These are phyloP conservation scores for Lodderomyces margitis DNA, from an alignment of 1,139 yeast genomes.

Conservation along the genomic window DNA sequence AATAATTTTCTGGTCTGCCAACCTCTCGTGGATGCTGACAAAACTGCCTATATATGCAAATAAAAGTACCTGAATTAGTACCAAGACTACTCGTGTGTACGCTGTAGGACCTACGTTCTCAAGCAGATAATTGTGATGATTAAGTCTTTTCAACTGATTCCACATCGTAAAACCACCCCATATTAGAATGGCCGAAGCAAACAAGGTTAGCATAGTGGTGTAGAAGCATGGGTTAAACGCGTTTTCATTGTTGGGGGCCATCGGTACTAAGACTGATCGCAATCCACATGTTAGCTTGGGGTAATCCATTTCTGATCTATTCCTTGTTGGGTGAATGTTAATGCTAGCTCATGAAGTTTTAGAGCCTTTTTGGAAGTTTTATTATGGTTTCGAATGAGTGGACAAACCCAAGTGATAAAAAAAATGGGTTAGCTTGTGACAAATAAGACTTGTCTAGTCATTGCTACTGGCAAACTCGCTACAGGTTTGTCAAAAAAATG, in stretches of 20 bases:
- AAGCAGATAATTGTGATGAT: constrained; percentile 24
- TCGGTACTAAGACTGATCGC: constrained; percentile 17
- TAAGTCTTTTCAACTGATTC: constrained; percentile 19
- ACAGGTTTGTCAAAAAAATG: too few species aligned
- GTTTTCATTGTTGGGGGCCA: constrained; percentile 34
- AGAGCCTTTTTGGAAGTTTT: not conserved
- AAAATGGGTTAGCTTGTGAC: too few species aligned
- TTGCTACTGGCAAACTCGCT: too few species aligned
- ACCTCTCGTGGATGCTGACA: constrained; percentile 22
- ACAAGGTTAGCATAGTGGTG: constrained; percentile 8
- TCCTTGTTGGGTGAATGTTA: not conserved
- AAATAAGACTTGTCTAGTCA: too few species aligned
- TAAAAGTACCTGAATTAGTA: constrained; percentile 26
- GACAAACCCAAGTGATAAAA: too few species aligned
- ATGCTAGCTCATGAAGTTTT: not conserved
- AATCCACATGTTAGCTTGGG: constrained; percentile 17
- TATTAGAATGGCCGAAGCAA: constrained; percentile 8
- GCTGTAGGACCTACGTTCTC: constrained; percentile 24
- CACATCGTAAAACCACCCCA: constrained; percentile 18
- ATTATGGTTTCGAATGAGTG: too few species aligned
- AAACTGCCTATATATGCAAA: constrained; percentile 20
- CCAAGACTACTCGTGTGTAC: constrained; percentile 26
- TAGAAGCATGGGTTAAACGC: constrained; percentile 61
- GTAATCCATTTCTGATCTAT: constrained; percentile 1
- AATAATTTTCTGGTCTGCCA: constrained; percentile 22